These are phyloP conservation scores for Sugiyamaella lignohabitans DNA, from an alignment of 805 yeast genomes.

Conservation along the genomic window DNA sequence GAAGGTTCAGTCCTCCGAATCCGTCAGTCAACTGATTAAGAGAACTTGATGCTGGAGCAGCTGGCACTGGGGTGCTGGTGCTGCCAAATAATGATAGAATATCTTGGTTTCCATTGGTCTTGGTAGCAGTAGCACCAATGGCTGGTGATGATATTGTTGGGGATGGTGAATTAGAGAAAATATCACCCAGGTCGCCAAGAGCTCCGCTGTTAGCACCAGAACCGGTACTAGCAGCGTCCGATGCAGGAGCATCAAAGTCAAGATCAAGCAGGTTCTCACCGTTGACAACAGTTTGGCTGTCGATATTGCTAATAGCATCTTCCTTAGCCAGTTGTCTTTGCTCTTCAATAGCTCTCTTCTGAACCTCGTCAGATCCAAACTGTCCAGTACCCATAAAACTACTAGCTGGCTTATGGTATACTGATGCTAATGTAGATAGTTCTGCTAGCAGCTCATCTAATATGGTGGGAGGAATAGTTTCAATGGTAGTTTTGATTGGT, in stretches of 20 bases:
- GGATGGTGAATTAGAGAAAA: slow-evolving; percentile 36
- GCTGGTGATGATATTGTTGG: slow-evolving; percentile 14
- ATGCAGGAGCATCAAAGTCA: slow-evolving; percentile 40
- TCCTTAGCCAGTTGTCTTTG: slow-evolving; percentile 68
- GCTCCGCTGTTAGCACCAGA: slow-evolving; percentile 14
- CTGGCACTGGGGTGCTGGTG: background rate
- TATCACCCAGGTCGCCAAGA: slow-evolving; percentile 69
- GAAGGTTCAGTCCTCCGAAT: slow-evolving; percentile 13
- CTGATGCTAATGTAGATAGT: slow-evolving; percentile 78
- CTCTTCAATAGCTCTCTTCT: slow-evolving; percentile 59
- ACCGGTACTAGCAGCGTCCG: slow-evolving; percentile 8
- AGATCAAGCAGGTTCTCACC: slow-evolving; percentile 82
- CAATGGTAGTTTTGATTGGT: slow-evolving; percentile 63
- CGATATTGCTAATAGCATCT: slow-evolving; percentile 43
- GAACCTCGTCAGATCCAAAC: slow-evolving; percentile 37
- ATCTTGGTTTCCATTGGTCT: slow-evolving; percentile 31
- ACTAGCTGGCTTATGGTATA: slow-evolving; percentile 76
- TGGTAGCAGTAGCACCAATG: slow-evolving; percentile 22
- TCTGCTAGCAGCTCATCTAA: slow-evolving; percentile 67
- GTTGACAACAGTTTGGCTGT: slow-evolving; percentile 42
- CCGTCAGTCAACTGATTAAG: slow-evolving; percentile 9
- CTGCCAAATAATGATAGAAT: slow-evolving; percentile 40
- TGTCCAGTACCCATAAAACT: slow-evolving; percentile 47
- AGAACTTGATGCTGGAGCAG: too few relatives aligned
- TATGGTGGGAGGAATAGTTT: slow-evolving; percentile 60